Conservation (phyloP, 1,139 yeast species). For the Martiniozyma asiatica region DNA sequence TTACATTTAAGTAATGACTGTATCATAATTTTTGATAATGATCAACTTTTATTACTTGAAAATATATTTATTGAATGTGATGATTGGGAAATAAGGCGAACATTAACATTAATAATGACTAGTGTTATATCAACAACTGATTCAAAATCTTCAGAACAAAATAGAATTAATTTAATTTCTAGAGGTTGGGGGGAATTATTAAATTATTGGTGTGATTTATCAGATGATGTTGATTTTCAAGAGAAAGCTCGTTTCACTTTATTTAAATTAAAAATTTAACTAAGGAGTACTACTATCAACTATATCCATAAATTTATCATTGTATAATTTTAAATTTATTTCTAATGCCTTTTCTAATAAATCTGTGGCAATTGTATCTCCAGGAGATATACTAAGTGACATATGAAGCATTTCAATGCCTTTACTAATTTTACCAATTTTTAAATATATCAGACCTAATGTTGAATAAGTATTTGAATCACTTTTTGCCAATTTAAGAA, state of each 20-base stretch:
- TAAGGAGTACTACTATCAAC: no score
- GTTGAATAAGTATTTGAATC: constrained; percentile 76
- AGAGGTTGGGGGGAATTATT: no score
- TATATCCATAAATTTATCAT: constrained; percentile 19
- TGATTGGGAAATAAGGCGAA: no score
- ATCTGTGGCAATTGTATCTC: constrained; percentile 79
- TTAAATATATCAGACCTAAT: constrained; percentile 71
- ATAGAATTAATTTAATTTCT: no score
- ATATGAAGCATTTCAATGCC: constrained; percentile 73
- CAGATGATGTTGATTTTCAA: constrained; percentile 30
- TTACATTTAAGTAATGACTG: no score
- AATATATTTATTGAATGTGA: no score
- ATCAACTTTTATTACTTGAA: no score
- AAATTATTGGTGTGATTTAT: no score
- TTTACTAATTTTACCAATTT: constrained; percentile 46
- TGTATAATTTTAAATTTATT: constrained; percentile 33
- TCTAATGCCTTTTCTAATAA: constrained; percentile 71
- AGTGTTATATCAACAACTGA: no score
- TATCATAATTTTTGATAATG: no score
- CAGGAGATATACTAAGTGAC: constrained; percentile 69
- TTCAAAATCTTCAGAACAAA: no score
- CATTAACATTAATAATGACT: no score
- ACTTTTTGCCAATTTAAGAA: constrained; percentile 52
- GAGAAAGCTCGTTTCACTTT: constrained; percentile 39
- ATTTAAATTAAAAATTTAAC: constrained; percentile 19